A percentile compares a stretch with the other conserved stretches of the same genome.
Evolutionary conservation across 805 yeast species (phyloP).

Genomic region (Metschnikowia lochheadii): DNA sequence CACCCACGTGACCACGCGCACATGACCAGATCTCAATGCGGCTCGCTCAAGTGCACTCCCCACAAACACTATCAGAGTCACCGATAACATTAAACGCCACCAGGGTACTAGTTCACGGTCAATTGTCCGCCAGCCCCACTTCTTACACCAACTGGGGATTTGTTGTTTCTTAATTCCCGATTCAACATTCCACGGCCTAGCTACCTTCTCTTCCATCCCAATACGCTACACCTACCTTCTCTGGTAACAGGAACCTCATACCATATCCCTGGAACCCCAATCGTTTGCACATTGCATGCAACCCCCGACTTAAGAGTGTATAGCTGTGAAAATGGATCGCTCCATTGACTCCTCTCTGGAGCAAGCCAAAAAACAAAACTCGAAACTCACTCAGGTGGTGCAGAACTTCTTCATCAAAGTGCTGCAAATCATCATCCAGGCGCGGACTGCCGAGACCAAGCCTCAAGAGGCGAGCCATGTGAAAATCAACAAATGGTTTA

Average conservation of each 20-base stretch:
- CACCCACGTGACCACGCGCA: not conserved
- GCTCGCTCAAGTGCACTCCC: constrained; percentile 3
- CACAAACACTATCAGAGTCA: constrained; percentile 1
- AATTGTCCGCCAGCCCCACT: not conserved
- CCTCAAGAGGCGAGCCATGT: constrained; percentile 11
- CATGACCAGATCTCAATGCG: not conserved
- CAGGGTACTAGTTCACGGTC: not conserved
- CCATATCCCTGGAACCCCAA: not conserved
- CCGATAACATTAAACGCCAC: constrained; percentile 2
- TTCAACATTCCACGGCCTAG: not conserved
- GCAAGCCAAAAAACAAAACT: constrained; percentile 9
- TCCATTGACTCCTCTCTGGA: constrained; percentile 1
- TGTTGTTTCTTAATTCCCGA: not conserved
- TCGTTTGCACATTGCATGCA: not conserved
- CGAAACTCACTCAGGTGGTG: constrained; percentile 41
- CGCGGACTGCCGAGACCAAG: constrained; percentile 33
- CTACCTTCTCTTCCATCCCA: not conserved
- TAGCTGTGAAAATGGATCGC: not conserved
- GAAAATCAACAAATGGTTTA: constrained; percentile 60
- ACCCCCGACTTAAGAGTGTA: not conserved
- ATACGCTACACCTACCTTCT: not conserved
- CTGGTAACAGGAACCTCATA: not conserved
- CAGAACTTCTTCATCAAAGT: constrained; percentile 65
- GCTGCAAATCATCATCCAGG: constrained; percentile 51
- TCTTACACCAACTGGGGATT: not conserved